Percentiles rank a stretch among this genome's conserved stretches.
phyloP scores from a whole-genome alignment of 2,329 filamentous ascomycete genomes.

The Dactylellina sp. region DNA sequence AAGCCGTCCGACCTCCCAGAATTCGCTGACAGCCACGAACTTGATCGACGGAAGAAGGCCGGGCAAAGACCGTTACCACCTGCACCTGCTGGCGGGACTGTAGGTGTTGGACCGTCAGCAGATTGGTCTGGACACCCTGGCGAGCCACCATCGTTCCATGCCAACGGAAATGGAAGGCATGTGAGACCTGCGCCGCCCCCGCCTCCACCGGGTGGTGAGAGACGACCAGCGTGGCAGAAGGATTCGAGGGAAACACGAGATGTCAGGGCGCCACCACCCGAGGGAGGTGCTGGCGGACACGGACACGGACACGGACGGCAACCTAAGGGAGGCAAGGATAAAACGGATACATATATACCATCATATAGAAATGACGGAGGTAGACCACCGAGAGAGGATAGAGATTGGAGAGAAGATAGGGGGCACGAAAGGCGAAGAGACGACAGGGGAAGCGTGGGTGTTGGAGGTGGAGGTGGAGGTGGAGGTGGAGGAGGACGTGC shows the following conservation, averaged over 20 bases:
- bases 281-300: constrained; percentile 64
- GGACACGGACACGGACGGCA: constrained; percentile 68
- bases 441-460: constrained; percentile 63
- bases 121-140: constrained; percentile 67
- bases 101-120: constrained; percentile 74
- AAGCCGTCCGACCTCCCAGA: constrained; percentile 86
- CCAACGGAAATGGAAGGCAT: constrained; percentile 53
- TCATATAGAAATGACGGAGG: constrained; percentile 65
- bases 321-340: constrained; percentile 62
- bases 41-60: constrained; percentile 86
- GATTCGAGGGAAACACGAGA: constrained; percentile 56
- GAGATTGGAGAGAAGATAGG: constrained; percentile 61
- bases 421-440: constrained; percentile 64
- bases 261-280: constrained; percentile 44
- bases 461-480: constrained; percentile 63
- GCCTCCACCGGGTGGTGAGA: constrained; percentile 52
- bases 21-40: constrained; percentile 94
- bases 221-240: constrained; percentile 57
- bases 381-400: constrained; percentile 63
- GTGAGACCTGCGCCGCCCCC: constrained; percentile 58
- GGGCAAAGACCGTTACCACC: constrained; percentile 82
- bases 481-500: constrained; percentile 62
- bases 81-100: constrained; percentile 89
- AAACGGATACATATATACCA: constrained; percentile 69
- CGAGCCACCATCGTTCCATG: constrained; percentile 65